These are phyloP conservation scores for Acacia confusa DNA, from an alignment of 306 rosid genomes.

Conservation along the genomic window DNA sequence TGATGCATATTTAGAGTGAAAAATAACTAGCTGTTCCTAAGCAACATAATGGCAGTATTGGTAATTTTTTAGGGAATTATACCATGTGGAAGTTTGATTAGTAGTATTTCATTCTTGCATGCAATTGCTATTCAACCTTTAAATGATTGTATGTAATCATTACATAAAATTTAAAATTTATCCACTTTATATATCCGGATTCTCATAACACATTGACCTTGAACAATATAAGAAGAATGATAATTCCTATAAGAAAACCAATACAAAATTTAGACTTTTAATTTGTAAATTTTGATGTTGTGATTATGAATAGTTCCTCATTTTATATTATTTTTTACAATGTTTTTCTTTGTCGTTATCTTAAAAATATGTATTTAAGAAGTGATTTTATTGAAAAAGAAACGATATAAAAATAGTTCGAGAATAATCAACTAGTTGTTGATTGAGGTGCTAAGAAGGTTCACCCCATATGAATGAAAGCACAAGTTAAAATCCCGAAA, in stretches of 20 bases:
- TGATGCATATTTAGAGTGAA: neutral
- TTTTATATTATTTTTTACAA: neutral
- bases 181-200: neutral
- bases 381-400: neutral
- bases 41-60: neutral
- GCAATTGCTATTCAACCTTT: neutral
- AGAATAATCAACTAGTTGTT: neutral
- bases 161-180: neutral
- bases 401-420: neutral
- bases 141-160: neutral
- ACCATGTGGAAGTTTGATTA: neutral
- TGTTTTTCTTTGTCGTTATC: neutral
- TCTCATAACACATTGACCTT: neutral
- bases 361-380: neutral
- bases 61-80: neutral
- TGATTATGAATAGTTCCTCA: neutral
- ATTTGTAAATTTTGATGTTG: neutral
- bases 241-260: neutral
- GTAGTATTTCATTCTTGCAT: neutral
- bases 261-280: neutral
- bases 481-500: too few relatives aligned
- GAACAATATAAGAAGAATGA: too few relatives aligned
- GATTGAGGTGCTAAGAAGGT: too few relatives aligned
- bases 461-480: accelerated
- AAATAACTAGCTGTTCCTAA: neutral